Conservation (phyloP, 352 stramenopile species). For the Globisporangium radiosum region DNA sequence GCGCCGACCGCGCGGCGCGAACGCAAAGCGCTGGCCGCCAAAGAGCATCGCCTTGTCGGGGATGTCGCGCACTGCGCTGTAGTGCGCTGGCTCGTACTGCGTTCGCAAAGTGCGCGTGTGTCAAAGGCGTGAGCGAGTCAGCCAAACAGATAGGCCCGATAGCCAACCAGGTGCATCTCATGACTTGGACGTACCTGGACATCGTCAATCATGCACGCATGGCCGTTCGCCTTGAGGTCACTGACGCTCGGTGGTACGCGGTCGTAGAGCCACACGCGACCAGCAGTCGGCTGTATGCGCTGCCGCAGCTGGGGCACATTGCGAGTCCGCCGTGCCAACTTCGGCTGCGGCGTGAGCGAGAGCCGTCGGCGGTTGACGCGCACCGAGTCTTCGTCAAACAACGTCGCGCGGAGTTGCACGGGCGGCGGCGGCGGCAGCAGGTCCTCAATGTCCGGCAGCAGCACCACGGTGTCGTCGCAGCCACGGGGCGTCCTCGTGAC, state of each 20-base stretch:
- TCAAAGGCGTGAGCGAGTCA: background rate
- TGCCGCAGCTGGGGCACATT: background rate
- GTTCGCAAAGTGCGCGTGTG: background rate
- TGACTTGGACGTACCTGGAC: conserved; percentile 17
- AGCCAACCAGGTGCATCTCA: too few relatives aligned
- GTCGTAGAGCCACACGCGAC: conserved; percentile 43
- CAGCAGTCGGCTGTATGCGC: conserved; percentile 4
- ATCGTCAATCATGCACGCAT: conserved; percentile 34
- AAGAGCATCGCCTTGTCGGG: conserved; percentile 70
- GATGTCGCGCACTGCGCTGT: conserved; percentile 48
- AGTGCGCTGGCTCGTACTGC: conserved; percentile 53
- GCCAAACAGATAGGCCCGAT: background rate
- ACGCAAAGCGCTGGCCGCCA: conserved; percentile 64
- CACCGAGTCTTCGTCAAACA: conserved; percentile 44
- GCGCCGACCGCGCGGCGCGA: conserved; percentile 26
- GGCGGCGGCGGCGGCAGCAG: conserved; percentile 43
- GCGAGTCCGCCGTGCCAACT: conserved; percentile 2
- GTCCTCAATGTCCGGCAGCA: conserved; percentile 55
- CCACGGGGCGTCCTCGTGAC: background rate
- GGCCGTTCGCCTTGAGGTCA: conserved; percentile 41
- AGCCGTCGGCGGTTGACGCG: conserved; percentile 26
- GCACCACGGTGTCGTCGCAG: conserved; percentile 28
- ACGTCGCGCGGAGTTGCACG: conserved; percentile 12
- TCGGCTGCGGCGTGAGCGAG: conserved; percentile 47
- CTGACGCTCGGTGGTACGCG: conserved; percentile 30